Percentiles rank a stretch among this genome's conserved stretches.
phyloP scores from a whole-genome alignment of 768 basidiomycete genomes.

The Chiua virens region DNA sequence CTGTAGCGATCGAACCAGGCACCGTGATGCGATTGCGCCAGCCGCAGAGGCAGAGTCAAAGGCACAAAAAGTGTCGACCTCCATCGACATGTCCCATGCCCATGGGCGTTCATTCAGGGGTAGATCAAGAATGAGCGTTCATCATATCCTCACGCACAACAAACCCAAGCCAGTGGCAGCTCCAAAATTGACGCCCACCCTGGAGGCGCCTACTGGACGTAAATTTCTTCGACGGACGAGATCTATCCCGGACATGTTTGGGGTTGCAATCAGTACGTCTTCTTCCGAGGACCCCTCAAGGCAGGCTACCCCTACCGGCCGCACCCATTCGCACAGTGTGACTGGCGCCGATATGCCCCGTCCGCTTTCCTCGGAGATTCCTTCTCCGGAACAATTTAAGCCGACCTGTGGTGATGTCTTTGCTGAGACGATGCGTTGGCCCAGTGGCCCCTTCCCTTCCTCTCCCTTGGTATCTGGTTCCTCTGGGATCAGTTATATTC shows the following conservation, averaged over 20 bases:
- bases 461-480: constrained; percentile 33
- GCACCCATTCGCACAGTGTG: constrained; percentile 77
- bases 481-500: constrained; percentile 32
- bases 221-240: constrained; percentile 67
- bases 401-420: constrained; percentile 53
- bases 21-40: constrained; percentile 62
- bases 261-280: constrained; percentile 21
- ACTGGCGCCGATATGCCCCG: constrained; percentile 66
- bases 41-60: constrained; percentile 51
- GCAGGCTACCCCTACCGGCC: constrained; percentile 42
- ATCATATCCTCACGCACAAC: constrained; percentile 49
- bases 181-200: constrained; percentile 25
- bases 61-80: constrained; percentile 32
- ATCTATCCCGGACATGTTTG: constrained; percentile 64
- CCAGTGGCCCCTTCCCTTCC: constrained; percentile 31
- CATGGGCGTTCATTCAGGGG: constrained; percentile 42
- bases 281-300: constrained; percentile 33
- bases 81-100: constrained; percentile 37
- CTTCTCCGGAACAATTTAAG: constrained; percentile 28
- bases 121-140: constrained; percentile 69
- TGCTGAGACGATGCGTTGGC: constrained; percentile 66
- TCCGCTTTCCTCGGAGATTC: constrained; percentile 23
- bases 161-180: constrained; percentile 45
- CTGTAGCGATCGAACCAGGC: constrained; percentile 35
- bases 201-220: constrained; percentile 38